phyloP scores from a whole-genome alignment of 805 yeast genomes.

The Saccharomycopsis selenospora region DNA sequence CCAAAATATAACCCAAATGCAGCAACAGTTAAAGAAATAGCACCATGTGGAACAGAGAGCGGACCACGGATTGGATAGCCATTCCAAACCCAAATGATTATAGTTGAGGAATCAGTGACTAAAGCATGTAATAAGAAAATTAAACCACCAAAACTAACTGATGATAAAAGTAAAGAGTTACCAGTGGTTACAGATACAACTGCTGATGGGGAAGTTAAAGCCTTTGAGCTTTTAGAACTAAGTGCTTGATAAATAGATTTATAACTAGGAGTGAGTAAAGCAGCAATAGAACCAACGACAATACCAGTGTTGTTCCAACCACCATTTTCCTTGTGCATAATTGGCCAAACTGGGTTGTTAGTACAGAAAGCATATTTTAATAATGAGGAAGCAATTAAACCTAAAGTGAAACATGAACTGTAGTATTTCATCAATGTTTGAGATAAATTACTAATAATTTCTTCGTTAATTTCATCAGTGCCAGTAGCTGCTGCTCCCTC shows the following conservation, averaged over 20 bases:
- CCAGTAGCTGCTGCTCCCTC: slow-evolving; percentile 11
- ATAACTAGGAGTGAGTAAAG: slow-evolving; percentile 48
- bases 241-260: slow-evolving; percentile 20
- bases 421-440: slow-evolving; percentile 29
- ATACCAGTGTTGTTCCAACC: slow-evolving; percentile 76
- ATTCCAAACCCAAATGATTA: slow-evolving; percentile 94
- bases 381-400: slow-evolving; percentile 66
- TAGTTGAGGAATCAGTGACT: slow-evolving; percentile 75
- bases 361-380: slow-evolving; percentile 71
- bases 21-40: slow-evolving; percentile 53
- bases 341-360: slow-evolving; percentile 95
- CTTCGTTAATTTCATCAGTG: slow-evolving; percentile 22
- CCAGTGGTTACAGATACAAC: slow-evolving; percentile 7
- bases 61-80: slow-evolving; percentile 89
- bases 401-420: slow-evolving; percentile 55
- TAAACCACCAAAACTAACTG: slow-evolving; percentile 70
- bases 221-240: slow-evolving; percentile 15
- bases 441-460: slow-evolving; percentile 25
- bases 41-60: slow-evolving; percentile 78
- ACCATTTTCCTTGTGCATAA: slow-evolving; percentile 77
- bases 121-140: slow-evolving; percentile 66
- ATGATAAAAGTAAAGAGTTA: slow-evolving; percentile 40
- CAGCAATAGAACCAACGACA: slow-evolving; percentile 52
- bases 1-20: slow-evolving; percentile 49
- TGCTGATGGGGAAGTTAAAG: slow-evolving; percentile 3